Percentiles rank a stretch among this genome's conserved stretches.
These are phyloP conservation scores for Kodamaea arcana DNA, from an alignment of 1,139 yeast species.

Conservation along the genomic window DNA sequence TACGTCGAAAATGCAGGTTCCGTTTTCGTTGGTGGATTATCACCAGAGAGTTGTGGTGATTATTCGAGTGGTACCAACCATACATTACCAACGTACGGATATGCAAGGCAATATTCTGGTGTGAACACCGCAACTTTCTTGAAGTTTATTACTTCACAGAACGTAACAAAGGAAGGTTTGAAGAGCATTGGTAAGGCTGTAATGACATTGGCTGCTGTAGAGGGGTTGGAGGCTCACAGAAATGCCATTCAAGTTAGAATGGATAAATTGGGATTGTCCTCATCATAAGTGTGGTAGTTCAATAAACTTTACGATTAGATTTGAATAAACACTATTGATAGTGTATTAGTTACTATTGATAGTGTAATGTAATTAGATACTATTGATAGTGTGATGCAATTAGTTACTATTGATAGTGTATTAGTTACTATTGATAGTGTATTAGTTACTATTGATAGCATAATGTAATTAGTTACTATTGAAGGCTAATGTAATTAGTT, in stretches of 20 bases:
- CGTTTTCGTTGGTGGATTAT: slow-evolving; percentile 90
- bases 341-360: no score
- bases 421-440: no score
- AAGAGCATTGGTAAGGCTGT: slow-evolving; percentile 89
- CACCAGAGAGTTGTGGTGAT: slow-evolving; percentile 98
- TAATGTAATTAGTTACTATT: no score
- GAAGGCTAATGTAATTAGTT: no score
- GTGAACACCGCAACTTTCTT: slow-evolving; percentile 95
- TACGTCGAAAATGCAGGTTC: slow-evolving; percentile 91
- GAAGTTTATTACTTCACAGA: slow-evolving; percentile 91
- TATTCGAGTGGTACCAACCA: slow-evolving; percentile 97
- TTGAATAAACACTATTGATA: no score
- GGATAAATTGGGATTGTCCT: slow-evolving; percentile 63
- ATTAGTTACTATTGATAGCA: no score
- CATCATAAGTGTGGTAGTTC: no score
- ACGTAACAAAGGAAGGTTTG: slow-evolving; percentile 80
- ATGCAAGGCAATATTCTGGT: slow-evolving; percentile 96
- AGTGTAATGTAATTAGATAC: no score
- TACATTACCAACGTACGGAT: slow-evolving; percentile 96
- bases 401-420: no score
- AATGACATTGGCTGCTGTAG: slow-evolving; percentile 94
- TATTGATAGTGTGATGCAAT: no score
- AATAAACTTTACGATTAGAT: no score
- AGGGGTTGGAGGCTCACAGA: slow-evolving; percentile 95
- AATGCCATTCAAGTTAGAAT: slow-evolving; percentile 92